Evolutionary conservation across 805 yeast genomes (phyloP).

Genomic region (Sugiyamaella chiloensis): DNA sequence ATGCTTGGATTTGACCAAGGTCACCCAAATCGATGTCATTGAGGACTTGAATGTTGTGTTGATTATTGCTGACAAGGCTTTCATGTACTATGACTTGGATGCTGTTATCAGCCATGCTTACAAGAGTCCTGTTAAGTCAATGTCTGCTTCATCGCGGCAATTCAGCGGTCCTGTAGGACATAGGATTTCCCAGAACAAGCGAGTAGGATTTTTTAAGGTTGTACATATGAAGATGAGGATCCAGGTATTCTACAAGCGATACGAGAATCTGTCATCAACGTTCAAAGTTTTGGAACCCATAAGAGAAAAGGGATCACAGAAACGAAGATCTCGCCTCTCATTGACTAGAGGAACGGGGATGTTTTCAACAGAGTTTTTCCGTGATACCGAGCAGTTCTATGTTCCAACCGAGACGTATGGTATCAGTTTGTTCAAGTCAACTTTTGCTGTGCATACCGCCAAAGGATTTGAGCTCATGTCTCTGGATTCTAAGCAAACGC

Average conservation of each 20-base stretch:
- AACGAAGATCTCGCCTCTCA: constrained; percentile 25
- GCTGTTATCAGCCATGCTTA: constrained; percentile 43
- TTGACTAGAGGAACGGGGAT: constrained; percentile 22
- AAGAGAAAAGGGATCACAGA: constrained; percentile 33
- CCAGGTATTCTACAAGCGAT: constrained; percentile 55
- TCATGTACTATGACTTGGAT: constrained; percentile 62
- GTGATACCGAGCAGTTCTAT: constrained; percentile 46
- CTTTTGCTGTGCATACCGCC: constrained; percentile 63
- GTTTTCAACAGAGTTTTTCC: constrained; percentile 40
- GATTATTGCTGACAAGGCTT: constrained; percentile 53
- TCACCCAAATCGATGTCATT: constrained; percentile 60
- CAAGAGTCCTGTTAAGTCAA: not conserved
- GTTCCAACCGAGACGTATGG: constrained; percentile 57
- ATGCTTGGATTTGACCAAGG: constrained; percentile 50
- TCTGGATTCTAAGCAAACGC: constrained; percentile 52
- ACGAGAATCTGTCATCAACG: constrained; percentile 46
- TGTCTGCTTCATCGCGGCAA: not conserved
- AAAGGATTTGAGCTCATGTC: constrained; percentile 66
- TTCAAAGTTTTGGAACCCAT: constrained; percentile 64
- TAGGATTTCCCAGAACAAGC: constrained; percentile 35
- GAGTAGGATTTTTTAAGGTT: constrained; percentile 59
- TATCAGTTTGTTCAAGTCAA: constrained; percentile 59
- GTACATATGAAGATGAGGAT: constrained; percentile 66
- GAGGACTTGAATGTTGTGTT: constrained; percentile 54
- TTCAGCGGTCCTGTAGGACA: constrained; percentile 43